These are phyloP conservation scores for Cadophora luteo-olivacea DNA, from an alignment of 2,329 filamentous ascomycete genomes.

Conservation along the genomic window DNA sequence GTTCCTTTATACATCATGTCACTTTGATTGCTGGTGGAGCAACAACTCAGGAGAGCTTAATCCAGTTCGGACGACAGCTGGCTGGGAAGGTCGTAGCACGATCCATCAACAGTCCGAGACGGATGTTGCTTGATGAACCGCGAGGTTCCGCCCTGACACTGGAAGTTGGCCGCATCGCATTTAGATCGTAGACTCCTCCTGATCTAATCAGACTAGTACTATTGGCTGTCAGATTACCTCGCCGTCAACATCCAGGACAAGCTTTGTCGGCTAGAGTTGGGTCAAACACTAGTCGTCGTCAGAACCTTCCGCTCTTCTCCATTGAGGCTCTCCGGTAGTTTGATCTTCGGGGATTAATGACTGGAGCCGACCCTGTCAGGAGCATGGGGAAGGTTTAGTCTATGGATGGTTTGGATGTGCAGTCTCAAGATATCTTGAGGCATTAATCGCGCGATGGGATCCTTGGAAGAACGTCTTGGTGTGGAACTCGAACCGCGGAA, in stretches of 20 bases:
- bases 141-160: conserved; percentile 1
- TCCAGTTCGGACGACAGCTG: conserved; percentile 14
- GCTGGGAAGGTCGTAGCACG: not conserved
- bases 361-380: conserved; percentile 12
- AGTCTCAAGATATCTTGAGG: conserved; percentile 10
- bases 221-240: not conserved
- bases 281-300: conserved; percentile 14
- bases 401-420: conserved; percentile 17
- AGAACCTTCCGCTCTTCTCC: conserved; percentile 6
- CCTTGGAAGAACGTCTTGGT: not conserved
- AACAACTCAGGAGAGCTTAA: not conserved
- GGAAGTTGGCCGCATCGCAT: not conserved
- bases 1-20: conserved; percentile 33
- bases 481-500: conserved; percentile 9
- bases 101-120: conserved; percentile 17
- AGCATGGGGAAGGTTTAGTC: conserved; percentile 26
- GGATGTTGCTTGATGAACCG: conserved; percentile 16
- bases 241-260: conserved; percentile 1
- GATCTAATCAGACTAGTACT: not conserved
- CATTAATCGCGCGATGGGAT: conserved; percentile 12
- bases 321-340: conserved; percentile 7
- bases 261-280: not conserved
- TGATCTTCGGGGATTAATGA: not conserved
- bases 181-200: not conserved
- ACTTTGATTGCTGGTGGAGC: conserved; percentile 4